phyloP scores from a whole-genome alignment of 176 grass and related monocot genomes.

The Bonia amplexicaulis region DNA sequence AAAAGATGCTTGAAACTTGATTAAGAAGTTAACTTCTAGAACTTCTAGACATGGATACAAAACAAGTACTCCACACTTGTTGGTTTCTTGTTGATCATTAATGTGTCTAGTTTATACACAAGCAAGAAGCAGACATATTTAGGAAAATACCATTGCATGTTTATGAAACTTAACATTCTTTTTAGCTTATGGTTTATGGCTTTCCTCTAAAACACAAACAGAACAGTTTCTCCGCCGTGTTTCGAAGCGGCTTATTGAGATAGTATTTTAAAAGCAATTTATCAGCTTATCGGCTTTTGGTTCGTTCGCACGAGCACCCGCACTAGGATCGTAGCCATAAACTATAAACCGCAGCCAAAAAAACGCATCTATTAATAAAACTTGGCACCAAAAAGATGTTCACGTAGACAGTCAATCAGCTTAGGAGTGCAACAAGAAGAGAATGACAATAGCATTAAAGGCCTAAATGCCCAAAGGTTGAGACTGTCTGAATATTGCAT shows the following conservation, averaged over 20 bases:
- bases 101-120: constrained; percentile 1
- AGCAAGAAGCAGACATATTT: background rate
- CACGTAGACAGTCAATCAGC: background rate
- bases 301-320: no score
- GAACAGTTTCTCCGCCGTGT: no score
- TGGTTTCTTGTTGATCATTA: background rate
- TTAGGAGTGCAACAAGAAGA: constrained; percentile 8
- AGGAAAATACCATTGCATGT: background rate
- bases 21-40: background rate
- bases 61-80: background rate
- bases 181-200: no score
- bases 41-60: background rate
- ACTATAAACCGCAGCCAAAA: no score
- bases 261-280: no score
- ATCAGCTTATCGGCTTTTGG: no score
- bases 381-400: background rate
- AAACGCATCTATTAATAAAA: background rate
- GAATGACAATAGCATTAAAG: background rate
- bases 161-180: background rate
- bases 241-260: no score
- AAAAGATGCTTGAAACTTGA: background rate
- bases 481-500: background rate
- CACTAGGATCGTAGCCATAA: no score
- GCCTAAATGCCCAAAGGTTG: background rate
- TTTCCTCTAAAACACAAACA: no score